Conservation (phyloP, 768 basidiomycete genomes). For the Pleurotus ostreatus region DNA sequence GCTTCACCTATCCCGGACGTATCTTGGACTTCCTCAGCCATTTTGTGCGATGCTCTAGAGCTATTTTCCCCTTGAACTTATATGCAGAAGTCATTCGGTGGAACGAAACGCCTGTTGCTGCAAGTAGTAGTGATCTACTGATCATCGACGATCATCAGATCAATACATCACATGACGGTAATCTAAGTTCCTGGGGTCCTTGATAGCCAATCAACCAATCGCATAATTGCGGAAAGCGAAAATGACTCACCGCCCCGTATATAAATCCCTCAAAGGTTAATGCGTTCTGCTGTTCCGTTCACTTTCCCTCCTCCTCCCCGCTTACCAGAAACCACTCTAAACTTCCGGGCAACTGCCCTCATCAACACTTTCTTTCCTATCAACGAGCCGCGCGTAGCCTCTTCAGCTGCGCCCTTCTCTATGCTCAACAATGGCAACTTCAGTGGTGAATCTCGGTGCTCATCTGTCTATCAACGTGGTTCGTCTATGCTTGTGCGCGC, state of each 20-base stretch:
- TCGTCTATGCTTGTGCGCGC: not conserved
- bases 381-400: not conserved
- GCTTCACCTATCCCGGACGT: no score
- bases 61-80: no score
- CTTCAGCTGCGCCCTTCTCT: not conserved
- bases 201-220: conserved; percentile 31
- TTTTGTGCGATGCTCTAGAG: no score
- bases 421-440: not conserved
- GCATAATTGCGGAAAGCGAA: conserved; percentile 43
- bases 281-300: not conserved
- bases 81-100: no score
- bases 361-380: not conserved
- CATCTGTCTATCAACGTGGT: not conserved
- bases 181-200: conserved; percentile 25
- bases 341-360: not conserved
- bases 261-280: conserved; percentile 19
- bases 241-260: conserved; percentile 37
- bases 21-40: no score
- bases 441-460: not conserved
- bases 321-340: not conserved
- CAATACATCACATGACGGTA: no score
- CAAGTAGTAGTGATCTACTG: no score
- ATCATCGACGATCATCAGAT: no score
- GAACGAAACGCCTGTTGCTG: no score
- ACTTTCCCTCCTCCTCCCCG: not conserved